Evolutionary conservation across 108 stramenopile genomes (phyloP), one percentile per base, ranked within the genome.

Genomic region (Chaetoceros tenuissimus): DNA sequence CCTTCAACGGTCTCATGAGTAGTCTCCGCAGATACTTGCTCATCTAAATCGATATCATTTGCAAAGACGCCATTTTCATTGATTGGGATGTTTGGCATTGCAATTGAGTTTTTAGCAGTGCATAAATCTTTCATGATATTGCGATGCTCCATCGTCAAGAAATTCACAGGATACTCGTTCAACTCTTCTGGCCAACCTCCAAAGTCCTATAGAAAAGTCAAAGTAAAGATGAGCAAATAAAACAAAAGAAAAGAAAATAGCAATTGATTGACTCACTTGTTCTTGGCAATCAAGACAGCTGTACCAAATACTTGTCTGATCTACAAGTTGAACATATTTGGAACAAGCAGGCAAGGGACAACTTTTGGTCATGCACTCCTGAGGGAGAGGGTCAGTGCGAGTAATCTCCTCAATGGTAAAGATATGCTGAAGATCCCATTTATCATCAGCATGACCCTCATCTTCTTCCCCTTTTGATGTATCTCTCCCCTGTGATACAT

Each of bases 131-230:
- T 64, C 34, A 87, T 83, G 28, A 81, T 30, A 1, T 50, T 28
- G 22, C 73, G 50, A 60, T 79, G 78, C 21, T 80, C 77, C 2
- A 76, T 66, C 18, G 67, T 72, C 46, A 86, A 54, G 51, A 48
- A 62, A 24, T 69, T 71, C 21, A 77, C 20, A 17, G 81, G 81
- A n/a, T 79, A 22, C 24, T 81, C 80, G 21, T 64, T 44, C 23
- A 54, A 48, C 21, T 59, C 34, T 19, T 52, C 66, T 8, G 86
- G 86, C 74, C 77, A 84, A 40, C 86, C 82, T 31, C 64, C 82
- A 66, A 68, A 87, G 26, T 83, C 79, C 16, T 61, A n/a, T n/a
- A n/a, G n/a, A n/a, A n/a, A n/a, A n/a, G n/a, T n/a, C n/a, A n/a
- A n/a, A n/a, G n/a, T n/a, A n/a, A n/a, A n/a, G n/a, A n/a, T n/a